Conservation (phyloP, 1,284 basidiomycete species). For the Cryptococcus amylolentus region DNA sequence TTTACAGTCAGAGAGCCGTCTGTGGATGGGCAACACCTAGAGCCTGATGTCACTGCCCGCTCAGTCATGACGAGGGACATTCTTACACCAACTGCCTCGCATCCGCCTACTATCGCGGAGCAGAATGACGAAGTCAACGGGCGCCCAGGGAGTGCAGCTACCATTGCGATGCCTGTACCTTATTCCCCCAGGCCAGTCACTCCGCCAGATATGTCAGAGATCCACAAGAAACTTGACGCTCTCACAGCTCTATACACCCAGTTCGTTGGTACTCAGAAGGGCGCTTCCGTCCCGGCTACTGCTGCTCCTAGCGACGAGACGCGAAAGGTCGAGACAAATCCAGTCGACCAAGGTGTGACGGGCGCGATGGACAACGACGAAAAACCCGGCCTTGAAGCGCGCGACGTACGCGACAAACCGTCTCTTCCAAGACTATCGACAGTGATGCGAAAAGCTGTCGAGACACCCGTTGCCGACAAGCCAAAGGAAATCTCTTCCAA, state of each 20-base stretch:
- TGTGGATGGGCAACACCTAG: too few relatives aligned
- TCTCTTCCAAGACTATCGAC: neutral
- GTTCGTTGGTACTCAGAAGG: constrained; percentile 17
- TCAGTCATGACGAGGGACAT: neutral
- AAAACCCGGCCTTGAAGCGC: too few relatives aligned
- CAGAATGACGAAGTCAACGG: neutral
- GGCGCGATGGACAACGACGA: too few relatives aligned
- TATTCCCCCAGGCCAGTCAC: too few relatives aligned
- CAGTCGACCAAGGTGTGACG: too few relatives aligned
- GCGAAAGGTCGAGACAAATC: neutral
- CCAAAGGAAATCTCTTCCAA: neutral
- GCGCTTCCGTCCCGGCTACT: too few relatives aligned
- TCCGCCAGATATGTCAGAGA: constrained; percentile 9
- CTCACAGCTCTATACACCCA: constrained; percentile 38
- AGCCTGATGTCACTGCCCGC: too few relatives aligned
- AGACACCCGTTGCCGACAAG: neutral
- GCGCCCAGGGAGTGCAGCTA: neutral
- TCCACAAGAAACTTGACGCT: constrained; percentile 41
- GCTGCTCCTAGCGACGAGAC: neutral
- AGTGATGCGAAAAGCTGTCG: neutral
- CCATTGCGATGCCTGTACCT: too few relatives aligned
- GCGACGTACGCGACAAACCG: too few relatives aligned
- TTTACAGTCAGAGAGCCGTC: too few relatives aligned
- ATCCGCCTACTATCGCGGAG: neutral
- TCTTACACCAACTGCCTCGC: neutral